phyloP scores from a whole-genome alignment of 768 basidiomycete genomes.

The Clitopilus hobsonii region DNA sequence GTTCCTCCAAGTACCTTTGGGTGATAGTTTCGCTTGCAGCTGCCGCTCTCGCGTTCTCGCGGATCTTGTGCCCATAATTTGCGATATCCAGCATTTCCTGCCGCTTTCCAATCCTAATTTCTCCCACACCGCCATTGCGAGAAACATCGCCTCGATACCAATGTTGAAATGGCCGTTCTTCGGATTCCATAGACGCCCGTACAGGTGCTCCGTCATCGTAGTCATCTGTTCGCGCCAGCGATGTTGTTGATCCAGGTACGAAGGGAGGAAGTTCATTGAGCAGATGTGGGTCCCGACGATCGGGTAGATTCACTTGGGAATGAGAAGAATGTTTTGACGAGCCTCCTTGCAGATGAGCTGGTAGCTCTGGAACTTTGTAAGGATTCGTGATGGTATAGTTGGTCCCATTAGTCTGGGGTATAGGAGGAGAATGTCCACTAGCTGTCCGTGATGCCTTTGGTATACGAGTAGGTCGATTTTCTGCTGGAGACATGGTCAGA shows the following conservation, averaged over 20 bases:
- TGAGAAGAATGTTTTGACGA: slow-evolving; percentile 24
- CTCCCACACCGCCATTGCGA: slow-evolving; percentile 86
- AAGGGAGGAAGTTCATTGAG: slow-evolving; percentile 67
- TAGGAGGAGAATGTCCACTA: slow-evolving; percentile 25
- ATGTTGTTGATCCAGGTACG: slow-evolving; percentile 37
- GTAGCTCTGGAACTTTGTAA: slow-evolving; percentile 7
- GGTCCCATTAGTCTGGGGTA: slow-evolving; percentile 14
- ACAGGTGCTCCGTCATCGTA: slow-evolving; percentile 33
- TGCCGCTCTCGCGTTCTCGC: slow-evolving; percentile 20
- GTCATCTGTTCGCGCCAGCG: slow-evolving; percentile 28
- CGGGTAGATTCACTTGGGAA: slow-evolving; percentile 26
- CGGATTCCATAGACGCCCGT: slow-evolving; percentile 67
- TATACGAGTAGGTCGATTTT: slow-evolving; percentile 46
- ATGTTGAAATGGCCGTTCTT: slow-evolving; percentile 81
- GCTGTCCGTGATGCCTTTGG: slow-evolving; percentile 31
- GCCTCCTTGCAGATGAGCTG: slow-evolving; percentile 20
- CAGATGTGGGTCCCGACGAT: slow-evolving; percentile 41
- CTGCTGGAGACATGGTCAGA: slow-evolving; percentile 40
- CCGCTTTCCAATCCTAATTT: slow-evolving; percentile 66
- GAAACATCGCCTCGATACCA: slow-evolving; percentile 89
- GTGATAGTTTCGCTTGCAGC: not conserved
- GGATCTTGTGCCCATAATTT: slow-evolving; percentile 69
- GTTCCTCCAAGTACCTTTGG: slow-evolving; percentile 4
- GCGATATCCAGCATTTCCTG: slow-evolving; percentile 88
- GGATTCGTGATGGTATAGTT: slow-evolving; percentile 13